Evolutionary conservation across 1,139 yeast genomes (phyloP).

Genomic region (Yamadazyma triangularis): DNA sequence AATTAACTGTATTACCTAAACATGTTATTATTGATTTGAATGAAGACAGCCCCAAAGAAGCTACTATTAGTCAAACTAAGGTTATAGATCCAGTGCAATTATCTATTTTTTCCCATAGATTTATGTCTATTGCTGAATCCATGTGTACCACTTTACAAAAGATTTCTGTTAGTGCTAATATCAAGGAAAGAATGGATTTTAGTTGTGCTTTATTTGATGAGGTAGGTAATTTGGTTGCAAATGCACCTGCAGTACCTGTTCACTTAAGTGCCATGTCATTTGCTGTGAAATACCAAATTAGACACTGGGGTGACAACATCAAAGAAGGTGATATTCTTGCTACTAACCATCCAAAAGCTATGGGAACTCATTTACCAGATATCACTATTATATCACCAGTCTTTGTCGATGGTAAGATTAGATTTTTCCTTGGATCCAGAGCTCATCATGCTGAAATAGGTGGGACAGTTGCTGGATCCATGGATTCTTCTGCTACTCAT

Average conservation of each 20-base stretch:
- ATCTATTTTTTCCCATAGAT: constrained; percentile 18
- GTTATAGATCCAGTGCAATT: constrained; percentile 18
- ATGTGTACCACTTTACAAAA: constrained; percentile 21
- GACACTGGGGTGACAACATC: constrained; percentile 14
- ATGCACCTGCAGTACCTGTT: constrained; percentile 21
- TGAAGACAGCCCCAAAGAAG: constrained; percentile 1
- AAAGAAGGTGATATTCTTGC: constrained; percentile 17
- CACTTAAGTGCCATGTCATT: constrained; percentile 19
- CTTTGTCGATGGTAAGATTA: constrained; percentile 30
- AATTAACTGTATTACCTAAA: constrained; percentile 14
- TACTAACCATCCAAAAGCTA: constrained; percentile 17
- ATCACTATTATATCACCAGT: constrained; percentile 18
- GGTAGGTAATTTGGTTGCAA: constrained; percentile 16
- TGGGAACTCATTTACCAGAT: constrained; percentile 20
- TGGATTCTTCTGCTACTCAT: constrained; percentile 58
- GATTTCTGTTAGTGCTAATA: constrained; percentile 19
- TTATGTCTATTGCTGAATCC: constrained; percentile 20
- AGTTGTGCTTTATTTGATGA: constrained; percentile 26
- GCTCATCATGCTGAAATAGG: constrained; percentile 73
- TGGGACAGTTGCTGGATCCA: constrained; percentile 62
- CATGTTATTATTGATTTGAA: constrained; percentile 22
- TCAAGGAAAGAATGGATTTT: constrained; percentile 21
- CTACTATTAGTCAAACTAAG: constrained; percentile 3
- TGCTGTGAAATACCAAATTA: constrained; percentile 15
- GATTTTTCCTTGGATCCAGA: constrained; percentile 59